Conservation (phyloP, 805 yeast genomes). For the Candida quercuum region DNA sequence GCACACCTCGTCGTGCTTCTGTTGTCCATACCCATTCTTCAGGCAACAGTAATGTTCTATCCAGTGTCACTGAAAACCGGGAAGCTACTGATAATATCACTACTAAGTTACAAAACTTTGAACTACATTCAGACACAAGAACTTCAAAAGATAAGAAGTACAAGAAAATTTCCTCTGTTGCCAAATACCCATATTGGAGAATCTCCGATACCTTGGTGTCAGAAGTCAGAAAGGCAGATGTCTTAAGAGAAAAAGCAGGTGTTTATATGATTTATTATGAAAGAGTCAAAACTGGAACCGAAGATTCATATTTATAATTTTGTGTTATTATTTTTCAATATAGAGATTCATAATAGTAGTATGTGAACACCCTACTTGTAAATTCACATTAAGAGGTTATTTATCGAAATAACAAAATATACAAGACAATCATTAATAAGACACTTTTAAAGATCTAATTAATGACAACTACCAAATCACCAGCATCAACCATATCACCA, state of each 20-base stretch:
- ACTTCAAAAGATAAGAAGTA: slow-evolving; percentile 26
- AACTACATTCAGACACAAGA: slow-evolving; percentile 4
- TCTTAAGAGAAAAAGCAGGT: slow-evolving; percentile 64
- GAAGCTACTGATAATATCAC: slow-evolving; percentile 3
- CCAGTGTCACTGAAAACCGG: background rate
- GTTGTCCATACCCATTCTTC: background rate
- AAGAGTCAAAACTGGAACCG: slow-evolving; percentile 21
- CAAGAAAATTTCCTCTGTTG: slow-evolving; percentile 50
- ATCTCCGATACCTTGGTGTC: slow-evolving; percentile 70
- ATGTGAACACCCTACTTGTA: too few relatives aligned
- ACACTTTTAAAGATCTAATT: slow-evolving; percentile 23
- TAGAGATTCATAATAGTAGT: too few relatives aligned
- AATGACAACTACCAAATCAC: slow-evolving; percentile 86
- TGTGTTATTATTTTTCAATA: too few relatives aligned
- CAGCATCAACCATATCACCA: slow-evolving; percentile 97
- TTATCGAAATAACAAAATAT: background rate
- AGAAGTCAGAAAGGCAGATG: slow-evolving; percentile 54
- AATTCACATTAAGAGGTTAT: too few relatives aligned
- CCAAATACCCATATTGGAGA: slow-evolving; percentile 73
- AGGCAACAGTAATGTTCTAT: background rate
- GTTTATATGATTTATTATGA: slow-evolving; percentile 87
- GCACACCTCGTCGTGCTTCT: slow-evolving; percentile 14
- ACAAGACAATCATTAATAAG: background rate
- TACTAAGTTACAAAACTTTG: slow-evolving; percentile 3
- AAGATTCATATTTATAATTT: too few relatives aligned